Base-by-base conservation (phyloP, 2,329 filamentous ascomycete genomes). In the Elsinoe batatas region DNA sequence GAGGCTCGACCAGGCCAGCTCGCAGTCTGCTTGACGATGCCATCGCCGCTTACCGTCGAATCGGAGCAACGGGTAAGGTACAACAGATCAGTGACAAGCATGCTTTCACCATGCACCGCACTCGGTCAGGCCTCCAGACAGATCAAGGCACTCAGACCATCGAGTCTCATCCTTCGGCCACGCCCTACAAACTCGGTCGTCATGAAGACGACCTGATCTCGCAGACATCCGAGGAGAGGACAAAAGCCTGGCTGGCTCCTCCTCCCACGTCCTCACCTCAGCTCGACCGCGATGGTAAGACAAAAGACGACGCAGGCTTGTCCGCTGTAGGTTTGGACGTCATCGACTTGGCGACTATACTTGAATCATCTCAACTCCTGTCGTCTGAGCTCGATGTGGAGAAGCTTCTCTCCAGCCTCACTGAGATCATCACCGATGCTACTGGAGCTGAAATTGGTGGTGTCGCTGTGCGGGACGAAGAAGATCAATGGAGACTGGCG, bases 361-460 rank as follows among this genome's bases (percentile, higher is more conserved):
- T 91, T 12, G 83, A 87, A 62, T 88, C 84, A 2, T 89, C 85
- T 8, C 87, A 90, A 65, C 80, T 91, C 42, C 83, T 91, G 42
- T 91, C 87, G 3, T 90, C 86, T 13, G 85, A 90, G 51, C 71
- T 91, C 10, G 80, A 86, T 60, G 80, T 91, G 11, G 86, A 91
- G 60, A 80, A 85, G 62, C 76, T 91, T 3, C 77, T 91, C 58
- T 83, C 85, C 64, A 90, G 87, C 40, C 88, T 91, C 82, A 88
- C 85, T 62, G 83, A 88, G 59, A 87, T 91, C 59, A 88, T 91
- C 49, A 69, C 91, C 22, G 84, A 90, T 61, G 88, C 85, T 0
- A 89, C 85, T 53, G 86, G 85, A 37, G 85, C 85, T 7, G 85
- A 84, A 1, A 74, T 85, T 5, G 86, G 85, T 15, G 86, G 85